A percentile compares a stretch with the other conserved stretches of the same genome.
phyloP scores from a whole-genome alignment of 176 grass and related monocot genomes.

The Triticum dicoccoides region DNA sequence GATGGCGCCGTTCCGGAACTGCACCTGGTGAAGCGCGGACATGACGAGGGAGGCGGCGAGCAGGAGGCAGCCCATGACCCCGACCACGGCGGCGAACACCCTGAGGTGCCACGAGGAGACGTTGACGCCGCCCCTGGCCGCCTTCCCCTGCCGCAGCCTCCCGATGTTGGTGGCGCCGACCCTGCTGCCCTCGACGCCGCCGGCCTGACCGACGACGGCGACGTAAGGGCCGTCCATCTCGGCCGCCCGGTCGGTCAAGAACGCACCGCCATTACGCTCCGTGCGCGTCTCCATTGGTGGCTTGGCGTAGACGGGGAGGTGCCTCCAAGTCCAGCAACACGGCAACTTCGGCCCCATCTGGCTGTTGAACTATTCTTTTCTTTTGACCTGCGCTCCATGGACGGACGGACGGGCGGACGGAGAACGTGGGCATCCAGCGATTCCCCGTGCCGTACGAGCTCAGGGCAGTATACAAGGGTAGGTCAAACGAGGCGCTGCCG shows the following conservation, averaged over 20 bases:
- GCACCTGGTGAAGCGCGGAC: constrained; percentile 68
- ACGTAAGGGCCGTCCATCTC: constrained; percentile 18
- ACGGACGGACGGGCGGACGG: background rate
- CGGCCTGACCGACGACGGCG: constrained; percentile 6
- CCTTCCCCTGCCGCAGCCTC: constrained; percentile 43
- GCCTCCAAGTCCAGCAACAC: background rate
- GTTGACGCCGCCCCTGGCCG: background rate
- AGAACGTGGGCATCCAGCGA: constrained; percentile 22
- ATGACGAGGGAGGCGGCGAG: constrained; percentile 72
- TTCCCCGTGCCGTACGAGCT: background rate
- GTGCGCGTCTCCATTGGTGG: background rate
- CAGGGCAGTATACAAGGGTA: background rate
- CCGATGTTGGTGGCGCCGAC: constrained; percentile 43
- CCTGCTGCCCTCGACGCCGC: constrained; percentile 16
- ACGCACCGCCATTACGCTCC: background rate
- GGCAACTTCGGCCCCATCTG: constrained; percentile 6
- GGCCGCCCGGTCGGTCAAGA: constrained; percentile 2
- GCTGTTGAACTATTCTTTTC: constrained; percentile 10
- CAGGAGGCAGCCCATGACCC: constrained; percentile 64
- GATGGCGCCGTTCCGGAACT: constrained; percentile 40
- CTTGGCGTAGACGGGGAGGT: constrained; percentile 3
- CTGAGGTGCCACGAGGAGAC: constrained; percentile 60
- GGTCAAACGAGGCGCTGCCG: constrained; percentile 37
- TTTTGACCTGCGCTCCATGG: background rate
- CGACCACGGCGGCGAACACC: constrained; percentile 53